A percentile compares a stretch with the other conserved stretches of the same genome.
These are phyloP conservation scores for Endocalyx cinctus DNA, from an alignment of 2,329 filamentous ascomycete species.

Conservation along the genomic window DNA sequence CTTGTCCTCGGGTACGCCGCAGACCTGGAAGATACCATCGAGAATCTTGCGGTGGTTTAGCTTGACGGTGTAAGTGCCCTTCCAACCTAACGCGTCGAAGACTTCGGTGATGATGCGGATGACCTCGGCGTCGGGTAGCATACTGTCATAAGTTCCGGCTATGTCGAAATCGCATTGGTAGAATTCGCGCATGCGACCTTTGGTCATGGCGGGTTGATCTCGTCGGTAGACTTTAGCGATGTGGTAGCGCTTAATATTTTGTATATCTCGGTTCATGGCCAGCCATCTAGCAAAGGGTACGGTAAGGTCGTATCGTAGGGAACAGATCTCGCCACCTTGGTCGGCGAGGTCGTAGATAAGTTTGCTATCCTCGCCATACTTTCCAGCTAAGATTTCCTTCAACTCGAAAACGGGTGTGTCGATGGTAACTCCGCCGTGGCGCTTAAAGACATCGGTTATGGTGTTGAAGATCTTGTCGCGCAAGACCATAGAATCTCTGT, in stretches of 20 bases:
- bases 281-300: constrained; percentile 76
- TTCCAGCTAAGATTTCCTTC: constrained; percentile 69
- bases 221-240: constrained; percentile 76
- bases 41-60: constrained; percentile 77
- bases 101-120: constrained; percentile 67
- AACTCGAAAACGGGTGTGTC: constrained; percentile 72
- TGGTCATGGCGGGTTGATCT: constrained; percentile 73
- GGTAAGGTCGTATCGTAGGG: constrained; percentile 75
- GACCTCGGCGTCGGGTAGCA: constrained; percentile 73
- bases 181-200: constrained; percentile 74
- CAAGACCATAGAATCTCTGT: constrained; percentile 72
- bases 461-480: constrained; percentile 72
- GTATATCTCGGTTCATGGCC: constrained; percentile 65
- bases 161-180: constrained; percentile 81
- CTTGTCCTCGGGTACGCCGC: constrained; percentile 69
- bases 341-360: constrained; percentile 80
- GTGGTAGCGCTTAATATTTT: constrained; percentile 72
- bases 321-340: constrained; percentile 78
- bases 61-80: constrained; percentile 68
- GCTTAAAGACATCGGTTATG: constrained; percentile 40
- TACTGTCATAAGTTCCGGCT: constrained; percentile 66
- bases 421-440: constrained; percentile 64
- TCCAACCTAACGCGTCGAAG: constrained; percentile 66
- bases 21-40: constrained; percentile 74
- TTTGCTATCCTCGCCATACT: constrained; percentile 30